phyloP scores from a whole-genome alignment of 2,329 filamentous ascomycete genomes.

The Aspergillus sergii region DNA sequence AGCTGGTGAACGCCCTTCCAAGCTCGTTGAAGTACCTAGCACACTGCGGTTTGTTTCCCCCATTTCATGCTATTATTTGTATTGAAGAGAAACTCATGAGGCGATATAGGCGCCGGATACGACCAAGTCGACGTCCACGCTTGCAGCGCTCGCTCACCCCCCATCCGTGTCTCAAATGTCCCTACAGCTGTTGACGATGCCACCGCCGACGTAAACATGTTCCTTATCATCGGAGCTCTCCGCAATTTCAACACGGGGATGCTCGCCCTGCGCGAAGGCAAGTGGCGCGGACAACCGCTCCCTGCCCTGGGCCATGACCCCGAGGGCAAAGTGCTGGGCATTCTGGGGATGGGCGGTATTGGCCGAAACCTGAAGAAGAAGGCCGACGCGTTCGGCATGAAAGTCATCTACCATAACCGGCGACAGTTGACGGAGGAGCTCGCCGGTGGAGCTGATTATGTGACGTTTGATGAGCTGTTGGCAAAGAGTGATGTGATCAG shows the following conservation, averaged over 20 bases:
- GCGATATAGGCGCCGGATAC: slow-evolving; percentile 71
- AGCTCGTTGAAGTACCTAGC: slow-evolving; percentile 41
- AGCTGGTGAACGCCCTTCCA: slow-evolving; percentile 61
- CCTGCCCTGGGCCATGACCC: slow-evolving; percentile 72
- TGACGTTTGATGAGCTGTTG: slow-evolving; percentile 73
- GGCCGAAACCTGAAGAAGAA: slow-evolving; percentile 76
- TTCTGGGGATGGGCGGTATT: slow-evolving; percentile 85
- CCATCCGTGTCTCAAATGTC: slow-evolving; percentile 74
- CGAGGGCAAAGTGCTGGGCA: slow-evolving; percentile 75
- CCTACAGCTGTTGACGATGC: slow-evolving; percentile 81
- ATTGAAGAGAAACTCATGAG: background rate
- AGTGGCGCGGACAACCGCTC: slow-evolving; percentile 64
- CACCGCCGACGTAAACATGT: slow-evolving; percentile 80
- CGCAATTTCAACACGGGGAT: slow-evolving; percentile 72
- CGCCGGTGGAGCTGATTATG: slow-evolving; percentile 43
- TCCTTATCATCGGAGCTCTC: slow-evolving; percentile 77
- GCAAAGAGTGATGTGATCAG: slow-evolving; percentile 73
- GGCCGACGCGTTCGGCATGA: slow-evolving; percentile 75
- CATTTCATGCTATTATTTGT: background rate
- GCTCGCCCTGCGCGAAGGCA: slow-evolving; percentile 63
- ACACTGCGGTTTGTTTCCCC: slow-evolving; percentile 39
- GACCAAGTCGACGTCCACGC: slow-evolving; percentile 77
- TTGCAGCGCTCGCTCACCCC: slow-evolving; percentile 63
- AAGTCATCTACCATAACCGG: slow-evolving; percentile 74
- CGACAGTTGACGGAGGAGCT: slow-evolving; percentile 58